A percentile compares a stretch with the other conserved stretches of the same genome.
phyloP scores from a whole-genome alignment of 2,329 filamentous ascomycete genomes.

The Emydomyces testavorans region DNA sequence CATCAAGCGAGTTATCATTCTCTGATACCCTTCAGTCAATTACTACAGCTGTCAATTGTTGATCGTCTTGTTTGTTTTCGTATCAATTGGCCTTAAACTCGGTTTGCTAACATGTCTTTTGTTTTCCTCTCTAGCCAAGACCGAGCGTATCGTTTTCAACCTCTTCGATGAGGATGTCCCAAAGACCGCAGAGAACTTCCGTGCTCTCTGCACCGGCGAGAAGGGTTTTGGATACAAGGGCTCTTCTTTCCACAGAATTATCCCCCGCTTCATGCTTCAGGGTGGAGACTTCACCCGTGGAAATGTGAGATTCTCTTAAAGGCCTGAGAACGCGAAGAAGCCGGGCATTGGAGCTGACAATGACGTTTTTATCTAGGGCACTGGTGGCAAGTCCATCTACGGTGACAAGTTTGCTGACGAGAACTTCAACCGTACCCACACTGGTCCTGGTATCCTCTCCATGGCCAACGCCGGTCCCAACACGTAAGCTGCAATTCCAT shows the following conservation, averaged over 20 bases:
- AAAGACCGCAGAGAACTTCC: conserved; percentile 80
- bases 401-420: conserved; percentile 89
- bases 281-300: conserved; percentile 89
- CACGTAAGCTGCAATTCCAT: conserved; percentile 49
- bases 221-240: conserved; percentile 73
- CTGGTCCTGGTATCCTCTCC: conserved; percentile 65
- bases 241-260: conserved; percentile 85
- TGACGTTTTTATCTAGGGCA: conserved; percentile 48
- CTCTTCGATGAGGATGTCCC: conserved; percentile 79
- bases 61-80: conserved; percentile 19
- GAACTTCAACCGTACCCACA: conserved; percentile 74
- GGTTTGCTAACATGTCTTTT: conserved; percentile 4
- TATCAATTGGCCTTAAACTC: conserved; percentile 3
- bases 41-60: too few species aligned
- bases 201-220: conserved; percentile 66
- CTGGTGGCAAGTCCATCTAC: conserved; percentile 88
- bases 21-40: not conserved
- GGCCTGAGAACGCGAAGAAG: not conserved
- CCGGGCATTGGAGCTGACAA: not conserved
- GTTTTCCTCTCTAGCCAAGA: conserved; percentile 46
- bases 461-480: conserved; percentile 95
- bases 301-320: conserved; percentile 54
- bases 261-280: conserved; percentile 90
- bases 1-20: too few species aligned
- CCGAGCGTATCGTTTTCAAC: conserved; percentile 74